Percentiles rank a stretch among this genome's conserved stretches.
Conservation (phyloP, 2,329 filamentous ascomycete genomes). For the Podosphaera fusca region DNA sequence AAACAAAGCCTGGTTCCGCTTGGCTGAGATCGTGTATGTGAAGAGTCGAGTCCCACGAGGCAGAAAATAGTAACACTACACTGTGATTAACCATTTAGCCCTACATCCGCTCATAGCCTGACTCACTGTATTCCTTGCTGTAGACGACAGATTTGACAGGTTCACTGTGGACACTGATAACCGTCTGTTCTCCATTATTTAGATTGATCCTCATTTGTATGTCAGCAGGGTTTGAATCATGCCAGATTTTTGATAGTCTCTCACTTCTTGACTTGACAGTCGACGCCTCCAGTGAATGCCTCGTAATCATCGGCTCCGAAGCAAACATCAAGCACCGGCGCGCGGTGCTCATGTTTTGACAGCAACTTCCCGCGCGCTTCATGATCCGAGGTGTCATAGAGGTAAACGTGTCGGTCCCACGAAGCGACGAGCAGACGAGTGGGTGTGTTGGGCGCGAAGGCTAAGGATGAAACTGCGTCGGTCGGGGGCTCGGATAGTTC, state of each 20-base stretch:
- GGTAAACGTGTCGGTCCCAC: slow-evolving; percentile 81
- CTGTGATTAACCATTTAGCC: slow-evolving; percentile 1
- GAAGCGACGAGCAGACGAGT: slow-evolving; percentile 69
- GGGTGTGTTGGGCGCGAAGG: slow-evolving; percentile 59
- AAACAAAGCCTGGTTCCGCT: slow-evolving; percentile 30
- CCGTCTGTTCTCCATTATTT: slow-evolving; percentile 43
- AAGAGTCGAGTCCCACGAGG: slow-evolving; percentile 81
- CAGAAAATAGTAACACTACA: slow-evolving; percentile 54
- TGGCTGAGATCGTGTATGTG: slow-evolving; percentile 51
- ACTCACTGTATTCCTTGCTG: slow-evolving; percentile 44
- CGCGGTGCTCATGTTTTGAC: slow-evolving; percentile 55
- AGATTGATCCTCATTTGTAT: slow-evolving; percentile 36
- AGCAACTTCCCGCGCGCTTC: slow-evolving; percentile 34
- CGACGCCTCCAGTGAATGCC: slow-evolving; percentile 68
- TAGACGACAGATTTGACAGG: slow-evolving; percentile 72
- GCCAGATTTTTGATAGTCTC: not conserved
- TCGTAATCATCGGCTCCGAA: slow-evolving; percentile 67
- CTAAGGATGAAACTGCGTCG: slow-evolving; percentile 70
- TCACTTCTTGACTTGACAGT: slow-evolving; percentile 62
- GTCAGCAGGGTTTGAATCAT: not conserved
- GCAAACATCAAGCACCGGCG: slow-evolving; percentile 75
- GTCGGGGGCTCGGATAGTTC: slow-evolving; percentile 61
- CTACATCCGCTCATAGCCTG: not conserved
- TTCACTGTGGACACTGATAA: slow-evolving; percentile 55
- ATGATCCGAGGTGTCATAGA: slow-evolving; percentile 51